Evolutionary conservation across 228 moss, liverwort and hornwort genomes (phyloP).

Genomic region (Sphagnum magellanicum): DNA sequence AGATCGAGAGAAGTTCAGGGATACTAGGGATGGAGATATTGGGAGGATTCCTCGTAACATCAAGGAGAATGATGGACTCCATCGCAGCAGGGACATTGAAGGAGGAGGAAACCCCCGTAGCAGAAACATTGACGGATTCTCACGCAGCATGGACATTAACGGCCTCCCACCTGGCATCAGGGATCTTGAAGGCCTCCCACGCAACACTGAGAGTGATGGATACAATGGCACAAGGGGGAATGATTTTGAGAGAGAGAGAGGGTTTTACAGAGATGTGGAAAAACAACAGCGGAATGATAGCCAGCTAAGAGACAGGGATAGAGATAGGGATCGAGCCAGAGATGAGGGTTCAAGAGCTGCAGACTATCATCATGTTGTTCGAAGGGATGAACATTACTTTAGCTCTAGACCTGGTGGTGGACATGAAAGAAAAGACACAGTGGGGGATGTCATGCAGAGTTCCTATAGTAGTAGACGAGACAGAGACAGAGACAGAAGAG

Average conservation of each 20-base stretch:
- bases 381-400: slow-evolving; percentile 12
- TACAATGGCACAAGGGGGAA: slow-evolving; percentile 5
- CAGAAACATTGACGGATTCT: too few relatives aligned
- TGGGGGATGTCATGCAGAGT: slow-evolving; percentile 1
- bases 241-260: slow-evolving; percentile 22
- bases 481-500: slow-evolving; percentile 19
- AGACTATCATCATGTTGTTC: slow-evolving; percentile 10
- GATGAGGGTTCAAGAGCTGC: slow-evolving; percentile 13
- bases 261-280: slow-evolving; percentile 9
- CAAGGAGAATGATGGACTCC: too few relatives aligned
- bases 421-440: slow-evolving; percentile 12
- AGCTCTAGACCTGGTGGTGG: slow-evolving; percentile 6
- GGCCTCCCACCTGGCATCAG: too few relatives aligned
- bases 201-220: too few relatives aligned
- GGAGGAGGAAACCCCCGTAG: too few relatives aligned
- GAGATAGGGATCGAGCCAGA: slow-evolving; percentile 9
- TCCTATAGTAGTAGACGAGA: slow-evolving; percentile 6
- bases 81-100: too few relatives aligned
- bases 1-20: too few relatives aligned
- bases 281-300: not conserved
- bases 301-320: slow-evolving; percentile 4
- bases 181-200: too few relatives aligned
- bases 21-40: too few relatives aligned
- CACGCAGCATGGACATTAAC: too few relatives aligned
- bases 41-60: too few relatives aligned